These are phyloP conservation scores for Sporopachydermia quercuum DNA, from an alignment of 805 yeast species.

Conservation along the genomic window DNA sequence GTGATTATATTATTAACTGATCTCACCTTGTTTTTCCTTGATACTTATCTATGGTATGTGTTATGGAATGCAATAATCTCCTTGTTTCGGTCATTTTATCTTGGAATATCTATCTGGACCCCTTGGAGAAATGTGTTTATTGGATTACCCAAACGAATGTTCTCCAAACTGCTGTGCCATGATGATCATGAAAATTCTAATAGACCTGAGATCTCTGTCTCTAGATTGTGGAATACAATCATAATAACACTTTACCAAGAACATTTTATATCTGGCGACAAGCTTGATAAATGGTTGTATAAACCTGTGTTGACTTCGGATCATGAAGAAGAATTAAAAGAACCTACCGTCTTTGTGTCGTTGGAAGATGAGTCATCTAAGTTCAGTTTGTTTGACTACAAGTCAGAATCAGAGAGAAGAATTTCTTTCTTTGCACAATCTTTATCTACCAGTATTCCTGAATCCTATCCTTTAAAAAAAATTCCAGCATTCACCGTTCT, in stretches of 20 bases:
- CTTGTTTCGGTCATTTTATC: constrained; percentile 50
- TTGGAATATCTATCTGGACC: constrained; percentile 75
- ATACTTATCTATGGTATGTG: constrained; percentile 77
- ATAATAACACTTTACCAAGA: constrained; percentile 71
- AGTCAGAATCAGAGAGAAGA: constrained; percentile 73
- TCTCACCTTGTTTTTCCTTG: constrained; percentile 56
- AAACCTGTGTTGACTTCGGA: constrained; percentile 28
- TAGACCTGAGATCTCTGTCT: constrained; percentile 39
- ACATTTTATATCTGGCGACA: constrained; percentile 60
- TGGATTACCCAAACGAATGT: constrained; percentile 60
- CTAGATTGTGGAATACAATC: constrained; percentile 77
- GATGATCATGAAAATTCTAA: constrained; percentile 30
- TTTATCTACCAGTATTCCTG: constrained; percentile 95
- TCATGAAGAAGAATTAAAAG: constrained; percentile 32
- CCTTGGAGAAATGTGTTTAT: constrained; percentile 80
- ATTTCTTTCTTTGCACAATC: constrained; percentile 98
- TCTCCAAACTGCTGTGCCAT: constrained; percentile 48
- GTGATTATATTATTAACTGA: constrained; percentile 43
- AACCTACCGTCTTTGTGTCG: constrained; percentile 66
- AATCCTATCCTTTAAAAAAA: constrained; percentile 97
- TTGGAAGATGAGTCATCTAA: constrained; percentile 65
- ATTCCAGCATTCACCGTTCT: constrained; percentile 98
- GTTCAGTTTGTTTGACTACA: constrained; percentile 39
- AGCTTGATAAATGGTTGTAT: constrained; percentile 50
- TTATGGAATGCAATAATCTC: constrained; percentile 67